phyloP scores from a whole-genome alignment of 2,329 filamentous ascomycete species.

The Xenoacremonium recifei region DNA sequence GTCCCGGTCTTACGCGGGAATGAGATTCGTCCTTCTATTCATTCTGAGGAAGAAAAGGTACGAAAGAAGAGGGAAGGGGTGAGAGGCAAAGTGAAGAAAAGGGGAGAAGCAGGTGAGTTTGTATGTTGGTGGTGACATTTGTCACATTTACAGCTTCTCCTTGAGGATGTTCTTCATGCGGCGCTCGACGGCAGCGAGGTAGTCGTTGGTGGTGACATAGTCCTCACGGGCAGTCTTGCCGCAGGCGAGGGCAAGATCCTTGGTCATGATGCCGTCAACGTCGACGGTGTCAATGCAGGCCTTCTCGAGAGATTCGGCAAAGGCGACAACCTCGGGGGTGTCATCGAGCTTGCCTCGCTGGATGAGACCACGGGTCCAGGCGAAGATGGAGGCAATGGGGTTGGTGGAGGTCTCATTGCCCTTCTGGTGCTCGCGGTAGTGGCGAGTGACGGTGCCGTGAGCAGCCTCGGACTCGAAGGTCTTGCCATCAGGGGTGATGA shows the following conservation, averaged over 20 bases:
- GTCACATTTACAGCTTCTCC: slow-evolving; percentile 63
- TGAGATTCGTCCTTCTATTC: too few species aligned
- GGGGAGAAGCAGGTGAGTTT: slow-evolving; percentile 5
- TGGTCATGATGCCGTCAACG: slow-evolving; percentile 95
- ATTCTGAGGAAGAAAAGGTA: slow-evolving; percentile 14
- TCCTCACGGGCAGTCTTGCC: slow-evolving; percentile 81
- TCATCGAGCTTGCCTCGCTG: slow-evolving; percentile 92
- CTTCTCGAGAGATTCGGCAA: slow-evolving; percentile 87
- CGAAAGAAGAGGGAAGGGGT: slow-evolving; percentile 8
- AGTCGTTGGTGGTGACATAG: slow-evolving; percentile 91
- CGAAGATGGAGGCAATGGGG: slow-evolving; percentile 98
- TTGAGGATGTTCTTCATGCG: slow-evolving; percentile 78
- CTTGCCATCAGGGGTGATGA: slow-evolving; percentile 94
- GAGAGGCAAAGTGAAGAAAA: slow-evolving; percentile 2
- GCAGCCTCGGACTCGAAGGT: slow-evolving; percentile 97
- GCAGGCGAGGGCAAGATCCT: slow-evolving; percentile 93
- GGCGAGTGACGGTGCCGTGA: slow-evolving; percentile 96
- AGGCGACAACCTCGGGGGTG: slow-evolving; percentile 88
- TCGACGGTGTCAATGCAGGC: slow-evolving; percentile 95
- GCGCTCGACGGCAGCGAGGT: slow-evolving; percentile 89
- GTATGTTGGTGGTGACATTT: slow-evolving; percentile 6
- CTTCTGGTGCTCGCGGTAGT: slow-evolving; percentile 99
- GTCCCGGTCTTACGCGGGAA: too few species aligned
- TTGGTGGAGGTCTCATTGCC: slow-evolving; percentile 96
- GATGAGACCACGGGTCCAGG: slow-evolving; percentile 91